phyloP scores from a whole-genome alignment of 2,329 filamentous ascomycete species.

The Leptographium flavum region DNA sequence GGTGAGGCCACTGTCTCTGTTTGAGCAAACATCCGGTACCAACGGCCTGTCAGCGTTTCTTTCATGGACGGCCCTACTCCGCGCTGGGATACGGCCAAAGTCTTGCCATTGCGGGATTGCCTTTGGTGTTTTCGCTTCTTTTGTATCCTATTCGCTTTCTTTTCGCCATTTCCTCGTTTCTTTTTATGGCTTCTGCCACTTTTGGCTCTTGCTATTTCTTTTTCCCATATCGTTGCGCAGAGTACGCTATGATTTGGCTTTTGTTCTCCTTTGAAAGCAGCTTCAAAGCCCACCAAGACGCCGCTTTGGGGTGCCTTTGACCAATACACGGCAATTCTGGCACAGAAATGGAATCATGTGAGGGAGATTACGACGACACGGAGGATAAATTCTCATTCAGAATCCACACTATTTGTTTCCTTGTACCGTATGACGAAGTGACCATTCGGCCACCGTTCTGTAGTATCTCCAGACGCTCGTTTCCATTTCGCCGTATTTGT shows the following conservation, averaged over 20 bases:
- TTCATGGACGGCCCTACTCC: neutral
- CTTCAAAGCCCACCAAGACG: neutral
- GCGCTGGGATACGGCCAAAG: neutral
- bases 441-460: no score
- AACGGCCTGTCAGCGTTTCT: neutral
- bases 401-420: no score
- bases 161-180: no score
- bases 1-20: slow-evolving; percentile 17
- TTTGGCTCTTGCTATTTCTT: neutral
- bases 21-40: slow-evolving; percentile 1
- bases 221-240: slow-evolving; percentile 1
- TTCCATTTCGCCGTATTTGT: no score
- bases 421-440: no score
- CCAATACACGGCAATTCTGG: neutral
- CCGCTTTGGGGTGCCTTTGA: neutral
- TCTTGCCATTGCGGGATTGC: neutral
- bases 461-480: no score
- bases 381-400: neutral
- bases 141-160: neutral
- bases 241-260: slow-evolving; percentile 4
- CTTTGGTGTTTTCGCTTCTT: slow-evolving; percentile 1
- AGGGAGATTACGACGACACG: neutral
- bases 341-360: neutral
- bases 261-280: neutral
- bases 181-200: neutral